Base-by-base conservation (phyloP, 2,329 filamentous ascomycete species). In the Penicillium sp. region DNA sequence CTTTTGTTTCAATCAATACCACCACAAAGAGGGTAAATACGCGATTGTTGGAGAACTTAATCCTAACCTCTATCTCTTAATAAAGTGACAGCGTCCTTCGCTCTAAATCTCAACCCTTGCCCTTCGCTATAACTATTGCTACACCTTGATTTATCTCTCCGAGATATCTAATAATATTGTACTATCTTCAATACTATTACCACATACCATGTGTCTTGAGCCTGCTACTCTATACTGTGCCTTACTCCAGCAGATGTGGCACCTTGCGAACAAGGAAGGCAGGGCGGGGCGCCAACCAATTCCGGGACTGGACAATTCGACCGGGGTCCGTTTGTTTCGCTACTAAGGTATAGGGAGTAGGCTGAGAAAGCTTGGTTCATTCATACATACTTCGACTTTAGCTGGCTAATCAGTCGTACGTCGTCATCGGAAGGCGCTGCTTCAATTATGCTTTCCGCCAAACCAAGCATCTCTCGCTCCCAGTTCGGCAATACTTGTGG, bases 101-200 rank as follows among this genome's bases (percentile, higher is more conserved):
- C 26, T 27, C 26, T 27, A 27, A 27, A 27, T 27, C 26, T 27
- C 26, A 6, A 27, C 26, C 26, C 26, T 27, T 27, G 26, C 26
- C 26, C 26, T 37, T 37, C 34, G 34, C 34, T 37, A 37, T 37
- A n/a, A 37, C 34, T 37, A 37, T 37, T 37, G 17, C 34, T 37
- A 37, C 34, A 37, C 34, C 34, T 37, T 37, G 34, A 37, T 37
- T 37, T 37, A 23, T 5, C 34, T 37, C 34, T 37, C 34, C 34
- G 34, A 37, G 34, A 37, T 37, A 37, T 37, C 34, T 18, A 37
- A 37, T 37, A 37, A 37, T 37, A 18, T 37, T 37, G 34, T 37
- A 37, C 34, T 18, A 37, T 37, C 34, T 37, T 37, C 34, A 20
- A 37, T 37, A 37, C 34, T 37, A 37, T 37, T 37, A 18, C 34